phyloP scores from a whole-genome alignment of 352 stramenopile genomes.

The Phytopythium aichiense region DNA sequence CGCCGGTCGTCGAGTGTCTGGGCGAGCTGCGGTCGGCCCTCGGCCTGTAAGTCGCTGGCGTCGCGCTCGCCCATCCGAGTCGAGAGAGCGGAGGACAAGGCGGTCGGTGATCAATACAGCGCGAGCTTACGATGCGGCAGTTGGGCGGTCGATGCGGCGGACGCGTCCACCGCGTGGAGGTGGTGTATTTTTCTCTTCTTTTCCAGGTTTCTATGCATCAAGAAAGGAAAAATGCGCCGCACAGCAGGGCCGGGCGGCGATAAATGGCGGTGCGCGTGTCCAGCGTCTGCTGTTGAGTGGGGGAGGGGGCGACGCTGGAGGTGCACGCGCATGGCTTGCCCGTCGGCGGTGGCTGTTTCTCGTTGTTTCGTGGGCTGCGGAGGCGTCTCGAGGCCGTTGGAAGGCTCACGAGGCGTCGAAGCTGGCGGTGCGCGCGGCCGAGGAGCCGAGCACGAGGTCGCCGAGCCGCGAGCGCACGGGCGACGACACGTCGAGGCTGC shows the following conservation, averaged over 20 bases:
- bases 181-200: constrained; percentile 9
- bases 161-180: not conserved
- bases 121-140: not conserved
- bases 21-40: constrained; percentile 45
- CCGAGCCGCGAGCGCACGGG: constrained; percentile 50
- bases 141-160: not conserved
- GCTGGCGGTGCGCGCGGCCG: constrained; percentile 38
- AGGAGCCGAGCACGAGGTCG: constrained; percentile 62
- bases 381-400: too few relatives aligned
- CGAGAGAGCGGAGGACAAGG: too few relatives aligned
- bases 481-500: constrained; percentile 66
- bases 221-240: constrained; percentile 6
- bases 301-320: not conserved
- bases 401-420: constrained; percentile 43
- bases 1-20: constrained; percentile 48
- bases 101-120: too few relatives aligned
- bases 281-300: not conserved
- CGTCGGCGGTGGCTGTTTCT: not conserved
- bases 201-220: constrained; percentile 6
- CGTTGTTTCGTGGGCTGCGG: not conserved
- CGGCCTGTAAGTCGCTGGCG: not conserved
- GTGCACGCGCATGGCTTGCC: not conserved
- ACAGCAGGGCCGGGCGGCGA: not conserved
- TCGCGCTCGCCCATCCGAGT: too few relatives aligned
- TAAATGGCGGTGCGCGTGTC: not conserved